Evolutionary conservation across 2,329 filamentous ascomycete species (phyloP).

Genomic region (Cladosporium sphaerospermum): DNA sequence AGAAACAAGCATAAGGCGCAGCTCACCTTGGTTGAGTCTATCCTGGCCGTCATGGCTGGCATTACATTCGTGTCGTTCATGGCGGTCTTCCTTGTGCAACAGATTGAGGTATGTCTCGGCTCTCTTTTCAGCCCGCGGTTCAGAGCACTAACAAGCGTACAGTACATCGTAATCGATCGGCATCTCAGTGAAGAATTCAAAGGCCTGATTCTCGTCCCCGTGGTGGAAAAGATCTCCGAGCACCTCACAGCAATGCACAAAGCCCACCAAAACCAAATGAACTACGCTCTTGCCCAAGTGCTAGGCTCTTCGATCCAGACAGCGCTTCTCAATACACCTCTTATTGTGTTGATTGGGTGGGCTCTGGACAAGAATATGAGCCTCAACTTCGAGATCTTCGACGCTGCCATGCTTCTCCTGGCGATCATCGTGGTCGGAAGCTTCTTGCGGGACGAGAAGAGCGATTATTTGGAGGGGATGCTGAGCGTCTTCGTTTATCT

Average conservation of each 20-base stretch:
- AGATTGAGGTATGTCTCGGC: slow-evolving; percentile 50
- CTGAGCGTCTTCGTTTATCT: slow-evolving; percentile 67
- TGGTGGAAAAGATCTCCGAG: slow-evolving; percentile 81
- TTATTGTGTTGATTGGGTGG: slow-evolving; percentile 81
- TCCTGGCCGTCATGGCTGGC: slow-evolving; percentile 58
- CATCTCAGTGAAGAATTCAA: slow-evolving; percentile 54
- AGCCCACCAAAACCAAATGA: slow-evolving; percentile 70
- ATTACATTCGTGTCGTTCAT: slow-evolving; percentile 67
- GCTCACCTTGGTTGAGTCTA: slow-evolving; percentile 67
- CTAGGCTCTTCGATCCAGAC: slow-evolving; percentile 85
- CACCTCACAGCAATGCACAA: slow-evolving; percentile 79
- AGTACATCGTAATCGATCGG: slow-evolving; percentile 45
- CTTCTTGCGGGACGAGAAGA: slow-evolving; percentile 81
- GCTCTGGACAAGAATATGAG: slow-evolving; percentile 63
- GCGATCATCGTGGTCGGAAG: slow-evolving; percentile 81
- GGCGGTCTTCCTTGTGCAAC: slow-evolving; percentile 66
- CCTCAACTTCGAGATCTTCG: slow-evolving; percentile 81
- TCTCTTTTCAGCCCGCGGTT: slow-evolving; percentile 18
- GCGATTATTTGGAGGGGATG: slow-evolving; percentile 81
- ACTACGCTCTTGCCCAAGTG: slow-evolving; percentile 78
- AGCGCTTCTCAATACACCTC: slow-evolving; percentile 76
- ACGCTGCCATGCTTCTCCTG: slow-evolving; percentile 73
- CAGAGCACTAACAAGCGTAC: neutral
- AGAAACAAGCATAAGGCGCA: slow-evolving; percentile 54
- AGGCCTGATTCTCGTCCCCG: slow-evolving; percentile 68